Evolutionary conservation across 139 green algal species (phyloP).

Genomic region (Marvania coccoides): DNA sequence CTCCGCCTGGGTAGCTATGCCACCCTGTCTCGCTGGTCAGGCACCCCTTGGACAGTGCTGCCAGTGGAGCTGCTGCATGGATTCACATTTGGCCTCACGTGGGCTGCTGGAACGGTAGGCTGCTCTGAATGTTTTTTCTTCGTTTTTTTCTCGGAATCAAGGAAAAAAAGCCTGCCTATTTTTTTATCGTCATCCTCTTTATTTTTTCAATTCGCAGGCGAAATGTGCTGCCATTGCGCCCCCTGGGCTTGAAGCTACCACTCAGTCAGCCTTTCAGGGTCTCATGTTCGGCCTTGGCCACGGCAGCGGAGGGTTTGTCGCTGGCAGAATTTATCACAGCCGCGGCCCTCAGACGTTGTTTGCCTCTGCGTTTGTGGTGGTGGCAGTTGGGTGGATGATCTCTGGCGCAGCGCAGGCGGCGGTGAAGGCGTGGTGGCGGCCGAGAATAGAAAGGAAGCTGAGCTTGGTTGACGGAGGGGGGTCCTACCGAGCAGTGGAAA

Average conservation of each 20-base stretch:
- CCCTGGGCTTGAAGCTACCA: conserved; percentile 27
- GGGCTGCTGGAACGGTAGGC: conserved; percentile 2
- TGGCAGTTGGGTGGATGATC: conserved; percentile 17
- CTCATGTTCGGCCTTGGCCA: conserved; percentile 23
- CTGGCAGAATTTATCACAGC: conserved; percentile 19
- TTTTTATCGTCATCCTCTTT: too few species aligned
- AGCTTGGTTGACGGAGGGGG: too few species aligned
- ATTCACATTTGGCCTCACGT: conserved; percentile 38
- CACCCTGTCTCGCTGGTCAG: conserved; percentile 5
- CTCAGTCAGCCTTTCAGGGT: conserved; percentile 29
- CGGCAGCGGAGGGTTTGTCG: conserved; percentile 13
- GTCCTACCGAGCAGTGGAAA: too few species aligned
- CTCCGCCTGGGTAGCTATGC: conserved; percentile 24
- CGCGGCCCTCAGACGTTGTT: conserved; percentile 18
- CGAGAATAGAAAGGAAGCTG: too few species aligned
- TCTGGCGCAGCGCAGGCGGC: too few species aligned
- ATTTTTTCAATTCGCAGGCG: neutral
- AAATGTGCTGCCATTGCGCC: conserved; percentile 26
- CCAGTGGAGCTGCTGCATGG: conserved; percentile 38
- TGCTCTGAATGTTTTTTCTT: neutral
- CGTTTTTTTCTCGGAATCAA: neutral
- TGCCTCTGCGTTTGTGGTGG: neutral
- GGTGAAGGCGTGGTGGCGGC: too few species aligned
- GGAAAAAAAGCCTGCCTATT: too few species aligned
- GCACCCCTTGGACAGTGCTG: conserved; percentile 23